Evolutionary conservation across 129 eudicot genomes (phyloP), one percentile per base, ranked within the genome.

Genomic region (Smallanthus sonchifolius): DNA sequence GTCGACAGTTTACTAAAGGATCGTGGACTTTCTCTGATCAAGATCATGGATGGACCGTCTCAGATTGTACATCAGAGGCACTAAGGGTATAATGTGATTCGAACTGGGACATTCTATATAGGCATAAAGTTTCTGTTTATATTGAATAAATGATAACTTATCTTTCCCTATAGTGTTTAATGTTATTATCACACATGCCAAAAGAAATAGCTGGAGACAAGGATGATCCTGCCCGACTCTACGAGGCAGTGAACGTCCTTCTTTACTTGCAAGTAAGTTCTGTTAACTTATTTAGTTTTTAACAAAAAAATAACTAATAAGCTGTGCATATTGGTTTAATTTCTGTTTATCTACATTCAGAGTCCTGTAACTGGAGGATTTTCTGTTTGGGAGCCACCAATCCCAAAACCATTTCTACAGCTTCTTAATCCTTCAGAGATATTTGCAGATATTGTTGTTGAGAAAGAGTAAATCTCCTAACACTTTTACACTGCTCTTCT

Each of bases 21-120:
- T 76, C 88, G 38, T 90, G 96, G 96, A 80, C 96, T n/a, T 90
- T 87, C 83, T 81, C 96, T 4, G 90, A 87, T 77, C 96, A 87
- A 83, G 96, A 90, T 82, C 91, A 87, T 2, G 91, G 91, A 2
- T 90, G 91, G 87, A 79, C 75, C 35, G 91, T 87, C 44, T 87
- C 93, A 6, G 96, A 87, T 28, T 90, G 96, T 79, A 90, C 96
- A 32, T 78, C 92, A 28, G 90, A 83, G 78, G 82, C 89, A 15
- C 77, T 90, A 15, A 90, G 77, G 87, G 96, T 87, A 68, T 10
- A 60, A 67, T 16, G 8, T 48, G 32, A 54, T 15, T 3, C 5
- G 9, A 16, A 52, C 5, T 7, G 16, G 54, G 15, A 24, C 42
- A 4, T 37, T 65, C 19, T 30, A 11, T 37, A 17, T 7, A 1